Evolutionary conservation across 1,139 yeast species (phyloP).

Genomic region (Suhomyces panamericanus): DNA sequence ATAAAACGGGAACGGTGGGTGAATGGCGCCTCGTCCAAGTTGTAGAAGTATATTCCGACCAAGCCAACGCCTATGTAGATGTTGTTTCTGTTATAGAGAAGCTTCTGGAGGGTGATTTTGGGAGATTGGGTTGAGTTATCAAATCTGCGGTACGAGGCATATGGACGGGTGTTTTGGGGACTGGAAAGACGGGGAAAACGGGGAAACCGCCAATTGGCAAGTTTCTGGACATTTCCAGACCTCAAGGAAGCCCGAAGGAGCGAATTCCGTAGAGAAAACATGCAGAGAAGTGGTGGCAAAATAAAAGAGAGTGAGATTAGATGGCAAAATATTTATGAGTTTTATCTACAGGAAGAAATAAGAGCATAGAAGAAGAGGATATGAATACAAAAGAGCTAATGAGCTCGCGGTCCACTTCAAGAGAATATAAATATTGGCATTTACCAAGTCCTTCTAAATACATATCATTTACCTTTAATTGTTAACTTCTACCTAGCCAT

Average conservation of each 20-base stretch:
- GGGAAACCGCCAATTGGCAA: neutral
- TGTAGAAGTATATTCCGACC: conserved; percentile 54
- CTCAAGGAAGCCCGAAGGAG: neutral
- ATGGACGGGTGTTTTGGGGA: conserved; percentile 1
- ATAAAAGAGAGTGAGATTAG: neutral
- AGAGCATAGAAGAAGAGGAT: too few relatives aligned
- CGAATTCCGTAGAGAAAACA: neutral
- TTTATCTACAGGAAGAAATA: neutral
- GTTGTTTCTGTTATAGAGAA: conserved; percentile 14
- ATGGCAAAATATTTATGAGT: neutral
- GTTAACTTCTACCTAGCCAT: too few relatives aligned
- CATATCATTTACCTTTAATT: too few relatives aligned
- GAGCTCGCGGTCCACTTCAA: too few relatives aligned
- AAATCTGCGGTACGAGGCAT: conserved; percentile 17
- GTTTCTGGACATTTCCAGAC: neutral
- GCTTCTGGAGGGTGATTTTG: neutral
- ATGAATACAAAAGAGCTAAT: too few relatives aligned
- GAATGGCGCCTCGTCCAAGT: conserved; percentile 80
- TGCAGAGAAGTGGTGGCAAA: neutral
- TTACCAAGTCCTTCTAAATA: too few relatives aligned
- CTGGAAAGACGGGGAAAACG: neutral
- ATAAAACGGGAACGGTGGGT: conserved; percentile 73
- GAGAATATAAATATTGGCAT: too few relatives aligned
- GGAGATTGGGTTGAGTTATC: conserved; percentile 9
- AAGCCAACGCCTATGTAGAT: conserved; percentile 14